phyloP scores from a whole-genome alignment of 2,329 filamentous ascomycete genomes.

The Sarocladiaceae sp. region DNA sequence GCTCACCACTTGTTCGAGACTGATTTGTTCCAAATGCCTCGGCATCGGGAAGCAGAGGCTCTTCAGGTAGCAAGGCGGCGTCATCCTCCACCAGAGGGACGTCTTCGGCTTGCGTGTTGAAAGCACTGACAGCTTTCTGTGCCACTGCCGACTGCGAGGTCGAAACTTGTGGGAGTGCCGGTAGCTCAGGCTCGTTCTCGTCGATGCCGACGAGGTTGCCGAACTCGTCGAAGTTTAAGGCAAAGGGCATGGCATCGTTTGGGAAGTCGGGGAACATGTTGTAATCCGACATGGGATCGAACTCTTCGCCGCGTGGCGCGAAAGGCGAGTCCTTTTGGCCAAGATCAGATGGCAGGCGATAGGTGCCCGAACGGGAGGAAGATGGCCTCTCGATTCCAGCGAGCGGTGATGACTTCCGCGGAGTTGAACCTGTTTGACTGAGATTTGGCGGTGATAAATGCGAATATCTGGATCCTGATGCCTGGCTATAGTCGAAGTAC shows the following conservation, averaged over 20 bases:
- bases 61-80: slow-evolving; percentile 31
- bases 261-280: slow-evolving; percentile 36
- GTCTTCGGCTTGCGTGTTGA: background rate
- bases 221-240: slow-evolving; percentile 46
- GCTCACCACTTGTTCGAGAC: slow-evolving; percentile 10
- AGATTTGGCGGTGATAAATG: slow-evolving; percentile 37
- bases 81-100: slow-evolving; percentile 21
- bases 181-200: slow-evolving; percentile 41
- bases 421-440: slow-evolving; percentile 11
- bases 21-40: slow-evolving; percentile 27
- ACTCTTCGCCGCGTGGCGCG: slow-evolving; percentile 16
- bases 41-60: slow-evolving; percentile 33
- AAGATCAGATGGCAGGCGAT: slow-evolving; percentile 30
- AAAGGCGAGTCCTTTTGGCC: slow-evolving; percentile 25
- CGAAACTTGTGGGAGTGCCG: slow-evolving; percentile 26
- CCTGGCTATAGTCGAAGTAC: slow-evolving; percentile 29
- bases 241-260: slow-evolving; percentile 35
- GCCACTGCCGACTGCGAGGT: slow-evolving; percentile 8
- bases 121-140: slow-evolving; percentile 11
- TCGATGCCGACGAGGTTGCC: slow-evolving; percentile 42
- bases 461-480: slow-evolving; percentile 32
- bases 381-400: slow-evolving; percentile 27
- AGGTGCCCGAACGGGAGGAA: slow-evolving; percentile 29
- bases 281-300: slow-evolving; percentile 19
- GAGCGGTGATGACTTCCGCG: slow-evolving; percentile 13